Evolutionary conservation across 768 basidiomycete genomes (phyloP).

Genomic region (Infundibulicybe gibba): DNA sequence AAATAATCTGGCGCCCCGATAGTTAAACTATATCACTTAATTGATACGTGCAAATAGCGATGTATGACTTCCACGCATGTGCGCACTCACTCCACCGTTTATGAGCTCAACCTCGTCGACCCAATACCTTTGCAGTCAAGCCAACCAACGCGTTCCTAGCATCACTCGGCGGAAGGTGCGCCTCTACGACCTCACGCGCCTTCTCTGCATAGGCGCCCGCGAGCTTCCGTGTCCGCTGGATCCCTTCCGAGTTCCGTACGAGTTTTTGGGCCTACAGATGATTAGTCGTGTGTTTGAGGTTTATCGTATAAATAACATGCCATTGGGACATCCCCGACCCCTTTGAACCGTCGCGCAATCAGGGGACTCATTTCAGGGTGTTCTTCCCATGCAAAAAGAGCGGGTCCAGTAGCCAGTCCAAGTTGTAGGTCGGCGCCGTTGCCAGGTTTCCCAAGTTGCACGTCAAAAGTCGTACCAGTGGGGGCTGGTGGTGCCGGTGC

Average conservation of each 20-base stretch:
- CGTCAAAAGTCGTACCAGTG: too few species aligned
- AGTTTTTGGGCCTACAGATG: constrained; percentile 58
- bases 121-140: constrained; percentile 67
- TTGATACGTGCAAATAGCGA: too few species aligned
- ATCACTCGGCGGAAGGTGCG: constrained; percentile 73
- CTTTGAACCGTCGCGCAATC: constrained; percentile 79
- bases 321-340: constrained; percentile 82
- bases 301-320: constrained; percentile 37
- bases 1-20: too few species aligned
- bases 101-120: constrained; percentile 18
- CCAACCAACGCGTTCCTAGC: constrained; percentile 72
- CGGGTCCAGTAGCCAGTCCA: constrained; percentile 80
- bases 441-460: constrained; percentile 80
- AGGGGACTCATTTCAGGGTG: constrained; percentile 85
- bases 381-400: constrained; percentile 93
- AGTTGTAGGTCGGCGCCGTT: constrained; percentile 58
- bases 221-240: constrained; percentile 75
- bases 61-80: too few species aligned
- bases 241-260: constrained; percentile 67
- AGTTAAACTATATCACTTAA: too few species aligned
- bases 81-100: not conserved
- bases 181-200: constrained; percentile 64
- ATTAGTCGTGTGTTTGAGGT: not conserved
- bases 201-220: constrained; percentile 73
- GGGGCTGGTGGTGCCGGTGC: constrained; percentile 20